These are phyloP conservation scores for Litsea cubeba DNA, from an alignment of 164 flowering plant genomes.

Conservation along the genomic window DNA sequence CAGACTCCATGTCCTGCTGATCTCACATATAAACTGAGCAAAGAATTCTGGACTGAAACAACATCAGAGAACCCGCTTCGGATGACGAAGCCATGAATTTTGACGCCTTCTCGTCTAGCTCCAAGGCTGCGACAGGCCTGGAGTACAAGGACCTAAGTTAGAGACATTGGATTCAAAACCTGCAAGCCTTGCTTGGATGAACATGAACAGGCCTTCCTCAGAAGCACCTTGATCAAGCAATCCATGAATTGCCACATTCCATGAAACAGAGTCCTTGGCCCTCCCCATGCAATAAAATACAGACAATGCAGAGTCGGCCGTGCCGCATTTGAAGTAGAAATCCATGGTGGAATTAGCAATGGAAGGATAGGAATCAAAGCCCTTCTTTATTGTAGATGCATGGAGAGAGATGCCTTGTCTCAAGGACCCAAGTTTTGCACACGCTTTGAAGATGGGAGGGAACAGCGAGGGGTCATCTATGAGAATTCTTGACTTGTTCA, in stretches of 20 bases:
- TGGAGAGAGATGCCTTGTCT: constrained; percentile 49
- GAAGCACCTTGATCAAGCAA: constrained; percentile 31
- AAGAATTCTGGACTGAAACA: constrained; percentile 56
- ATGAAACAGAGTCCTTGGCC: constrained; percentile 57
- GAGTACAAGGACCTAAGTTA: constrained; percentile 56
- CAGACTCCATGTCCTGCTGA: constrained; percentile 26
- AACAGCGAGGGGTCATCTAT: constrained; percentile 35
- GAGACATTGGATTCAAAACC: constrained; percentile 65
- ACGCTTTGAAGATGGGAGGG: constrained; percentile 56
- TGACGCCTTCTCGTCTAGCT: constrained; percentile 25
- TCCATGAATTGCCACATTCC: constrained; percentile 70
- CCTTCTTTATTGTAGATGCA: constrained; percentile 48
- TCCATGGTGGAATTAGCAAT: constrained; percentile 55
- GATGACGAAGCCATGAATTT: constrained; percentile 55
- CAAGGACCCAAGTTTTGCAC: constrained; percentile 28
- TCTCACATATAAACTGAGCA: constrained; percentile 46
- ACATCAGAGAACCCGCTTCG: constrained; percentile 39
- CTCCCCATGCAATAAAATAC: constrained; percentile 35
- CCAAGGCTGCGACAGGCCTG: constrained; percentile 41
- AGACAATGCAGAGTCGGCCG: constrained; percentile 28
- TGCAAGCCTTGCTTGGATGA: constrained; percentile 36
- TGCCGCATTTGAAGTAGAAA: constrained; percentile 55
- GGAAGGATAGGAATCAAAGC: constrained; percentile 47
- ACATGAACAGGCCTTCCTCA: constrained; percentile 49
- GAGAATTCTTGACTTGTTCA: constrained; percentile 29